These are phyloP conservation scores for Melanogaster broomeanus DNA, from an alignment of 768 basidiomycete genomes.

Conservation along the genomic window DNA sequence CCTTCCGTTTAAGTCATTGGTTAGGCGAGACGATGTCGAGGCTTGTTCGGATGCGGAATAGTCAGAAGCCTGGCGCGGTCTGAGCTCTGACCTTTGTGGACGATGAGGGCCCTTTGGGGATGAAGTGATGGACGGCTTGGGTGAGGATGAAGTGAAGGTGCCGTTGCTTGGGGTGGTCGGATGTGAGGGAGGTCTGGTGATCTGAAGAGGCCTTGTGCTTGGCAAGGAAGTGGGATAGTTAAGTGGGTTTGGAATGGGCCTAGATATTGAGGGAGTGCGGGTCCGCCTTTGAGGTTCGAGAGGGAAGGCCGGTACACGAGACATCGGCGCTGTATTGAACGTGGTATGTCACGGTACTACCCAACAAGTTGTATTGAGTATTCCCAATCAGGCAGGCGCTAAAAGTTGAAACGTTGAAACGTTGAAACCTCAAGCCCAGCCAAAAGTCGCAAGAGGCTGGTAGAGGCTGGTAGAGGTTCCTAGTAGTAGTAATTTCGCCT, in stretches of 20 bases:
- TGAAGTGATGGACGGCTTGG: constrained; percentile 41
- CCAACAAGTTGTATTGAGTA: too few relatives aligned
- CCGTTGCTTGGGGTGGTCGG: constrained; percentile 54
- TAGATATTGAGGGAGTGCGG: constrained; percentile 46
- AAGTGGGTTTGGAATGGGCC: constrained; percentile 35
- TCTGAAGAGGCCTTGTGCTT: constrained; percentile 58
- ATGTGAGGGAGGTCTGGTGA: constrained; percentile 54
- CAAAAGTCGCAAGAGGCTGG: too few relatives aligned
- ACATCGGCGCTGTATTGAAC: too few relatives aligned
- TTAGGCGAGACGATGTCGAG: constrained; percentile 44
- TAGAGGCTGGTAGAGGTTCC: too few relatives aligned
- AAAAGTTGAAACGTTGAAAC: too few relatives aligned
- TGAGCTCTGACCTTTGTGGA: constrained; percentile 67
- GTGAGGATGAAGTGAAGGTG: constrained; percentile 36
- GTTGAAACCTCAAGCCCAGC: too few relatives aligned
- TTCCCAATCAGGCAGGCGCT: too few relatives aligned
- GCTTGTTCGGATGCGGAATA: constrained; percentile 51
- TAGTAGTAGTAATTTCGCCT: too few relatives aligned
- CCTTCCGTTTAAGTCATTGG: constrained; percentile 26
- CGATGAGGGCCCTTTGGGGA: constrained; percentile 56
- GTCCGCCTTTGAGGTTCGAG: constrained; percentile 42
- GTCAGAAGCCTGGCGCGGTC: constrained; percentile 54
- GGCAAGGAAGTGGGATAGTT: constrained; percentile 39
- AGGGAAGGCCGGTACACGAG: constrained; percentile 59
- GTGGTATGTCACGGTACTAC: too few relatives aligned